These are phyloP conservation scores for Vigna hirtella DNA, from an alignment of 306 rosid genomes.

Conservation along the genomic window DNA sequence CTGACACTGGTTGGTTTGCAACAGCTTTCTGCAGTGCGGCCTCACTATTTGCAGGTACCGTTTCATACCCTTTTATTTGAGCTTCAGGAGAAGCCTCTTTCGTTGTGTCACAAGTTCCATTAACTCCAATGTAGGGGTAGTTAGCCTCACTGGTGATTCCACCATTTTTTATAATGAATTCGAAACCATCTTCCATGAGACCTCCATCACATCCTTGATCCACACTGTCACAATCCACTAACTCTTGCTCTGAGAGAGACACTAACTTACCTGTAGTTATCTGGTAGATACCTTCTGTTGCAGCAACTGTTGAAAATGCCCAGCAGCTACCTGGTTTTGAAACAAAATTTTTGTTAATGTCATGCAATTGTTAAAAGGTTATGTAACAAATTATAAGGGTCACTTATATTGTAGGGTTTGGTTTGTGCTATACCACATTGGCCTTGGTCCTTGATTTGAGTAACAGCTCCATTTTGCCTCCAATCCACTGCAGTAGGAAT, in stretches of 20 bases:
- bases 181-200: constrained; percentile 46
- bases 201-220: constrained; percentile 46
- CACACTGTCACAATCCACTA: background rate
- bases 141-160: constrained; percentile 48
- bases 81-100: background rate
- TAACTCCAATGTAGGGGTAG: constrained; percentile 43
- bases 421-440: no score
- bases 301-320: constrained; percentile 27
- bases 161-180: constrained; percentile 44
- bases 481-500: no score
- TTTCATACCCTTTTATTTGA: constrained; percentile 47
- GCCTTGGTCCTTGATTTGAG: no score
- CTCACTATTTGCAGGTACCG: constrained; percentile 41
- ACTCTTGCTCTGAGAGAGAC: constrained; percentile 33
- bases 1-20: constrained; percentile 48
- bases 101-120: constrained; percentile 32
- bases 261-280: constrained; percentile 29
- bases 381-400: no score
- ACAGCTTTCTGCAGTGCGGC: constrained; percentile 39
- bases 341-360: background rate
- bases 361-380: no score
- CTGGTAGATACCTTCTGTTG: constrained; percentile 36
- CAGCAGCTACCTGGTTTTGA: constrained; percentile 34
- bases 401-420: no score
- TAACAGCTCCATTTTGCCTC: no score